Evolutionary conservation across 2,329 filamentous ascomycete genomes (phyloP), one percentile per base, ranked within the genome.

Genomic region (Botrytis fabae): DNA sequence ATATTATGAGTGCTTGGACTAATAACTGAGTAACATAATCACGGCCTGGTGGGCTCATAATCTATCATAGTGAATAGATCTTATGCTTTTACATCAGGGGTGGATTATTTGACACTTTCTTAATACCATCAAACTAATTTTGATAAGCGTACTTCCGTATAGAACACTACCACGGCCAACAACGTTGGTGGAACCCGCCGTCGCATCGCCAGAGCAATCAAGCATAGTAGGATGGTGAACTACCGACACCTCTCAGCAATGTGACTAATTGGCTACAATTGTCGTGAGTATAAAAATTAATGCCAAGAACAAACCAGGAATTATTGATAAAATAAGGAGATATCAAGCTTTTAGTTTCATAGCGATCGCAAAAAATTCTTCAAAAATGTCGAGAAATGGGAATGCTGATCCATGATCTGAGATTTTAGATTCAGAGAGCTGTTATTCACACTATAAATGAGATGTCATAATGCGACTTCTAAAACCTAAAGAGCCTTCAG

Each of bases 81-180:
- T 51, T 22, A 10, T 6, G 25, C 3, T 1, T n/a, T n/a, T 2
- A 51, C 5, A 12, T n/a, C 7, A 7, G 12, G n/a, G n/a, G 48
- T 51, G 25, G n/a, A n/a, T n/a, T 0, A 12, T 25, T 14, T 9
- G 10, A 0, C 2, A 46, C 0, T 51, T 7, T 16, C 2, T n/a
- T 0, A n/a, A 6, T 16, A 0, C 1, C 2, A 51, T 16, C 4
- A 6, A n/a, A n/a, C 25, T 0, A 4, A 16, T n/a, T 51, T 5
- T 2, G 6, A n/a, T 14, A 6, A 51, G 6, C 1, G 25, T 1
- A 10, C 22, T 51, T n/a, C 25, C 10, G 10, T 2, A n/a, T 0
- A 16, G 25, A 10, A n/a, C n/a, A 10, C 2, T 16, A 0, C 10
- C 25, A 14, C 25, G 12, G 12, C 5, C 48, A 51, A 51, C 4